A percentile compares a stretch with the other conserved stretches of the same genome.
Evolutionary conservation across 345 rosid species (phyloP).

Genomic region (Salix viminalis): DNA sequence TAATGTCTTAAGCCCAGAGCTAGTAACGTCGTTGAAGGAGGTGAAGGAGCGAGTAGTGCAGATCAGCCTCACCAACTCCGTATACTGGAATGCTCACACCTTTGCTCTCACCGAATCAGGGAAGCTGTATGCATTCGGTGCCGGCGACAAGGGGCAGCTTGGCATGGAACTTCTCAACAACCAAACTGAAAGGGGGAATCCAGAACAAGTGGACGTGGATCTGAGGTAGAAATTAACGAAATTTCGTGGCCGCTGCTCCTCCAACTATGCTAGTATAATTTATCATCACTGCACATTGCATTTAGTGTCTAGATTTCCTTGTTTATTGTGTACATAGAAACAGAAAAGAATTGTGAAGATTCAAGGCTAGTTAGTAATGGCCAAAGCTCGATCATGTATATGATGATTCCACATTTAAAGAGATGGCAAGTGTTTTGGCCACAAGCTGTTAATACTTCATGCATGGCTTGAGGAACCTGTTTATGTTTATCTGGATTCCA

Average conservation of each 20-base stretch:
- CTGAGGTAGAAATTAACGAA: constrained; percentile 40
- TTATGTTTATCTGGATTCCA: constrained; percentile 16
- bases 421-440: constrained; percentile 25
- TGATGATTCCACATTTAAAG: neutral
- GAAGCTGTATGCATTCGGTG: constrained; percentile 78
- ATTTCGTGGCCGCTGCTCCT: neutral
- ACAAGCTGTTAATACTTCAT: constrained; percentile 39
- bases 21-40: constrained; percentile 68
- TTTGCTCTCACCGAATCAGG: constrained; percentile 85
- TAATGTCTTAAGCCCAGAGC: constrained; percentile 61
- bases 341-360: constrained; percentile 38
- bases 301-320: constrained; percentile 36
- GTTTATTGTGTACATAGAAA: constrained; percentile 51
- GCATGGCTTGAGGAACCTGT: constrained; percentile 21
- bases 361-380: constrained; percentile 36
- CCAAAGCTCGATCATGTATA: constrained; percentile 21
- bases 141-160: constrained; percentile 94
- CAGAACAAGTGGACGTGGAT: constrained; percentile 64
- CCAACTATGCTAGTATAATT: constrained; percentile 9
- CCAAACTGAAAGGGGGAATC: constrained; percentile 72
- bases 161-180: constrained; percentile 61
- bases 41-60: constrained; percentile 72
- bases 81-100: constrained; percentile 83
- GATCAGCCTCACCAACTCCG: constrained; percentile 79
- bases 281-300: constrained; percentile 19